Conservation (phyloP, 208 protist species). For the Leishmania mexicana region DNA sequence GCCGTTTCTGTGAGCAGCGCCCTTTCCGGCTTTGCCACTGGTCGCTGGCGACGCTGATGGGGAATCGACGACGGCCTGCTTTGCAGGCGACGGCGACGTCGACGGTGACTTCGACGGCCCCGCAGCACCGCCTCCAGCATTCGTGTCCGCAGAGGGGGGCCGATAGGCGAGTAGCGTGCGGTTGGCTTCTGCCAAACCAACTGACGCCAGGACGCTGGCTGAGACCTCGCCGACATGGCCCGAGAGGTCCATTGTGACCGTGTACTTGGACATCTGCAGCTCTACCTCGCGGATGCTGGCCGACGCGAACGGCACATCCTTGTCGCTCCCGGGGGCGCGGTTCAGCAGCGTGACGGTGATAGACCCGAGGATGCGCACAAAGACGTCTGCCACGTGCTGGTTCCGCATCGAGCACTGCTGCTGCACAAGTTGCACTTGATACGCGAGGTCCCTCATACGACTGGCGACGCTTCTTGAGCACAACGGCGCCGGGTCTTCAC, state of each 20-base stretch:
- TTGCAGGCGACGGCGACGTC: background rate
- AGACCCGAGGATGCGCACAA: constrained; percentile 56
- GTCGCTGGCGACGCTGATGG: background rate
- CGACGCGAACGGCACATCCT: constrained; percentile 60
- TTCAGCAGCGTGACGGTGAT: constrained; percentile 64
- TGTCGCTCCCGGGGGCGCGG: constrained; percentile 34
- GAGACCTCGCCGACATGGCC: constrained; percentile 50
- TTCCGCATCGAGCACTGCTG: constrained; percentile 40
- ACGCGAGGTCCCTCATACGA: constrained; percentile 22
- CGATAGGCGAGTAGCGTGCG: constrained; percentile 44
- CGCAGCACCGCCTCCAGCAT: background rate
- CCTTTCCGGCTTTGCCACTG: background rate
- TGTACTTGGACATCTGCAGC: constrained; percentile 68
- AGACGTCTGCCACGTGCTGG: constrained; percentile 61
- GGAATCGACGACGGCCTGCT: background rate
- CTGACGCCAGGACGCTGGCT: constrained; percentile 42
- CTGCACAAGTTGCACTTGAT: constrained; percentile 37
- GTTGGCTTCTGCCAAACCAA: constrained; percentile 45
- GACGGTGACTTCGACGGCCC: background rate
- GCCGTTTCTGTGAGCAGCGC: background rate
- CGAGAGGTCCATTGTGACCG: constrained; percentile 66
- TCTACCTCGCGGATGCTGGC: constrained; percentile 49
- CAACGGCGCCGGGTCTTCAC: background rate
- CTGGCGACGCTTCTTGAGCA: background rate
- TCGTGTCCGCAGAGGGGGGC: background rate